Evolutionary conservation across 768 basidiomycete species (phyloP).

Genomic region (Coprinellus aureogranulatus): DNA sequence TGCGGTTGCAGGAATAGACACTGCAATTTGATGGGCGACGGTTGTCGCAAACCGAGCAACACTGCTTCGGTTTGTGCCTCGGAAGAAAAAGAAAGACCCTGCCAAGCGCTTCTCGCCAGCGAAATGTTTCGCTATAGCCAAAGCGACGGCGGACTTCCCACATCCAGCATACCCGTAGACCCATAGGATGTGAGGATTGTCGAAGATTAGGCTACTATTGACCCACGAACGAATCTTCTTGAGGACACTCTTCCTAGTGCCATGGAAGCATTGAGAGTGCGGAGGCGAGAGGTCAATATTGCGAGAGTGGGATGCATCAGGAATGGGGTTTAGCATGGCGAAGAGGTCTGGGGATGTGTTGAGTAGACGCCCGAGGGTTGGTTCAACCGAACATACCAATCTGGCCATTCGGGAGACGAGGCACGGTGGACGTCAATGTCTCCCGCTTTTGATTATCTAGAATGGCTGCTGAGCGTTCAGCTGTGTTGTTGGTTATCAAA

Average conservation of each 20-base stretch:
- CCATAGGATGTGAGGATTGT: not conserved
- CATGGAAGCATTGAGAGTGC: not conserved
- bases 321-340: not conserved
- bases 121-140: not conserved
- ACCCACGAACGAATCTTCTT: not conserved
- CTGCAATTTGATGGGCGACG: not conserved
- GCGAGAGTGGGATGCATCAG: not conserved
- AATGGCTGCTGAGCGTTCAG: too few relatives aligned
- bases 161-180: not conserved
- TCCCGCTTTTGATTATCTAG: too few relatives aligned
- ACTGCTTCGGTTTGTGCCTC: not conserved
- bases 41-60: not conserved
- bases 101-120: not conserved
- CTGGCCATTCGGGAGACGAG: too few relatives aligned
- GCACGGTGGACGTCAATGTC: too few relatives aligned
- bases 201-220: not conserved
- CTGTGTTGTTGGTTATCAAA: too few relatives aligned
- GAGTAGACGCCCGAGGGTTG: too few relatives aligned
- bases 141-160: conserved; percentile 2
- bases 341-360: not conserved
- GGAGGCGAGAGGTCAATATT: not conserved
- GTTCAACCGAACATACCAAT: too few relatives aligned
- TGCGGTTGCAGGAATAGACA: not conserved
- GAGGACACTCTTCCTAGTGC: not conserved
- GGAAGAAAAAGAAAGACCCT: conserved; percentile 2